Evolutionary conservation across 192 early-diverging fungal species (phyloP).

Genomic region (Ambispora gerdemannii): DNA sequence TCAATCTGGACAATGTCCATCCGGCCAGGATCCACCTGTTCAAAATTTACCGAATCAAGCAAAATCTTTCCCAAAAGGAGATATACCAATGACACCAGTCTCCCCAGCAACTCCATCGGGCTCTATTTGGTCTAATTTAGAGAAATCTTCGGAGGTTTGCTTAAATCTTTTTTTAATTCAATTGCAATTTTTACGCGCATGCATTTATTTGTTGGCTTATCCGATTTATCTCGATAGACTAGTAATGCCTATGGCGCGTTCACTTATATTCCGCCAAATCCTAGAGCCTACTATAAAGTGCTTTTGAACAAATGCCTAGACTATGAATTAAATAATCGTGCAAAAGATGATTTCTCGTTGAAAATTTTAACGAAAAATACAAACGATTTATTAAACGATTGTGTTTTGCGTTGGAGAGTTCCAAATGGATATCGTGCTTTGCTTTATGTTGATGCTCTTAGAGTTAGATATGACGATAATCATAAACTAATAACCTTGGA

Average conservation of each 20-base stretch:
- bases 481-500: slow-evolving; percentile 29
- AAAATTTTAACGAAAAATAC: slow-evolving; percentile 51
- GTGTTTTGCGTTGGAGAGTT: slow-evolving; percentile 66
- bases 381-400: slow-evolving; percentile 62
- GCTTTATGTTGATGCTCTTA: slow-evolving; percentile 48
- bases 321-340: slow-evolving; percentile 44
- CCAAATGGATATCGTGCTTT: slow-evolving; percentile 51
- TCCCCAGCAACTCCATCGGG: not conserved
- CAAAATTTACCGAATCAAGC: not conserved
- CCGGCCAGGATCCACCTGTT: not conserved
- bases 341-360: slow-evolving; percentile 39
- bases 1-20: not conserved
- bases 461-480: slow-evolving; percentile 43
- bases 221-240: too few species aligned
- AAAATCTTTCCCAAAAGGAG: not conserved
- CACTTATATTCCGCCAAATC: slow-evolving; percentile 56
- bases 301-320: slow-evolving; percentile 63
- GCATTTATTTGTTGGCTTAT: too few species aligned
- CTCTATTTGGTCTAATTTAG: too few species aligned
- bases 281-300: slow-evolving; percentile 55
- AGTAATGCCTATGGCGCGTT: slow-evolving; percentile 26
- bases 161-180: not conserved
- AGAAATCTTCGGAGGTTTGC: not conserved
- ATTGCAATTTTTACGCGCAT: too few species aligned
- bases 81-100: not conserved